Evolutionary conservation across 2,329 filamentous ascomycete species (phyloP), one percentile per base, ranked within the genome.

Genomic region (Magnaporthiopsis incrustans): DNA sequence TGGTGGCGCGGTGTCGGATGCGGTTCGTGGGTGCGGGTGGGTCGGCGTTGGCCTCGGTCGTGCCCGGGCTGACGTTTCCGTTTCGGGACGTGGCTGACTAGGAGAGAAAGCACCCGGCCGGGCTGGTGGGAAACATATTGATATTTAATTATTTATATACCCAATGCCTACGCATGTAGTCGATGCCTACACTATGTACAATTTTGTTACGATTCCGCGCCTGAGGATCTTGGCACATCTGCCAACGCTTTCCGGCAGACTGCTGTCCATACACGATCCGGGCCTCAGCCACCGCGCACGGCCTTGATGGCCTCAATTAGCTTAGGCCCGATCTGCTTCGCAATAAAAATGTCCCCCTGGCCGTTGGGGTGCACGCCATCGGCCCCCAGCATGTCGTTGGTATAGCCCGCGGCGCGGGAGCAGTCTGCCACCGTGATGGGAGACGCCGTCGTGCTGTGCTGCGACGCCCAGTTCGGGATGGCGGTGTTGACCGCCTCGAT

Each of bases 331-430:
- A 77, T 62, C 6, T 70, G 64, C 26, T 68, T 65, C 0, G 73
- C 75, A 56, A 77, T 75, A 62, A 75, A 64, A 33, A 67, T 67
- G 63, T 77, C 75, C 18, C 76, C 76, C 7, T 67, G 68, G 0
- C 71, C 69, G 65, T 75, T 76, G 0, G 77, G 76, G 65, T 79
- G 77, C 11, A 80, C 73, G 14, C 76, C 77, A 65, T 79, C 78
- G 18, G 72, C 77, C 14, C 72, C 68, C 59, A 77, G 67, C 63
- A 73, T 70, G 5, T 67, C 67, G 11, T 67, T 72, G 18, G 71
- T 68, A 64, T 73, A 77, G 8, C 74, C 76, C 0, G 44, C 44
- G 44, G 18, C n/a, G 1, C 69, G 72, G 50, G 73, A 70, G 62
- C 74, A 75, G 67, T 79, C 77, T 27, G 74, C 75, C 38, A 79